Evolutionary conservation across 768 basidiomycete genomes (phyloP).

Genomic region (Psilocybe tampanensis): DNA sequence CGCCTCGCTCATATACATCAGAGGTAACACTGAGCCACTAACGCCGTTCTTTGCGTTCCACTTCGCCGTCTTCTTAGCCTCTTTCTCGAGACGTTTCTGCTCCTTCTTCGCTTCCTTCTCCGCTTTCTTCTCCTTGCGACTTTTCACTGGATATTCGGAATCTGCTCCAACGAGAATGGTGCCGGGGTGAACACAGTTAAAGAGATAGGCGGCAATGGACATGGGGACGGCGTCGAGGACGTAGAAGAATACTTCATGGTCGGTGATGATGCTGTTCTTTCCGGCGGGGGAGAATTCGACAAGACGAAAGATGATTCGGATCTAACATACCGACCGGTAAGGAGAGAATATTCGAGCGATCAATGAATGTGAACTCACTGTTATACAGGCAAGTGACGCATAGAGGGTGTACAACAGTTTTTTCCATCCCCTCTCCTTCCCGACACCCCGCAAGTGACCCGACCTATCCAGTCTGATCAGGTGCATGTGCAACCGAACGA

Average conservation of each 20-base stretch:
- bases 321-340: not conserved
- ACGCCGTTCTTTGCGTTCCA: not conserved
- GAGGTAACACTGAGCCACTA: not conserved
- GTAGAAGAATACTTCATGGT: conserved; percentile 8
- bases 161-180: not conserved
- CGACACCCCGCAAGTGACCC: not conserved
- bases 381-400: conserved; percentile 1
- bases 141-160: not conserved
- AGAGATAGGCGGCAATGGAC: conserved; percentile 1
- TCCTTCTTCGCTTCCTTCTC: not conserved
- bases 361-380: not conserved
- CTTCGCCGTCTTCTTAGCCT: not conserved
- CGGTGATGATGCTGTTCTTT: not conserved
- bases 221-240: conserved; percentile 6
- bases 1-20: too few relatives aligned
- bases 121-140: not conserved
- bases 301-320: conserved; percentile 4
- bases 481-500: not conserved
- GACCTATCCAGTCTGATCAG: not conserved
- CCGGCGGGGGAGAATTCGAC: conserved; percentile 7
- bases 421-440: conserved; percentile 6
- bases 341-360: not conserved
- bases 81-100: not conserved
- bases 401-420: conserved; percentile 6
- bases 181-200: conserved; percentile 1